These are phyloP conservation scores for Juglanconis sp. DNA, from an alignment of 2,329 filamentous ascomycete genomes.

Conservation along the genomic window DNA sequence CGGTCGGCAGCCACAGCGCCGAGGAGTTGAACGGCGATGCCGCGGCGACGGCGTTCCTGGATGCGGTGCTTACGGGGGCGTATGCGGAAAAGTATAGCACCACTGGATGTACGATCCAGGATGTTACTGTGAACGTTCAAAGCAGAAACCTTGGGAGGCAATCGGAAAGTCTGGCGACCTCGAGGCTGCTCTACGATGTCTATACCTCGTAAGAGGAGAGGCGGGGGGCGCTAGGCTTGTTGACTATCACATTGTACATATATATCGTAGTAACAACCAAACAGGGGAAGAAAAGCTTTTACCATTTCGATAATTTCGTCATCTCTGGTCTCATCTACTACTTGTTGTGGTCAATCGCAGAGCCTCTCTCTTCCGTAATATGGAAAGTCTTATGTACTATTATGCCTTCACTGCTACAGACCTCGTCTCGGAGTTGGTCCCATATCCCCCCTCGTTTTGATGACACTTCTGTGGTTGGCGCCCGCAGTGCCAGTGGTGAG, in stretches of 20 bases:
- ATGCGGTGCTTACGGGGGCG: slow-evolving; percentile 19
- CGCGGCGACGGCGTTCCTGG: slow-evolving; percentile 23
- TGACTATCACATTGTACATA: not conserved
- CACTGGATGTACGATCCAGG: slow-evolving; percentile 19
- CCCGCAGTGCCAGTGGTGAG: not conserved
- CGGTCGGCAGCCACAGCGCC: slow-evolving; percentile 36
- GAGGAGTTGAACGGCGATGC: slow-evolving; percentile 25
- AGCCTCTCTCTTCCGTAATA: not conserved
- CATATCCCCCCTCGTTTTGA: not conserved
- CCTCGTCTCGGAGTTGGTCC: not conserved
- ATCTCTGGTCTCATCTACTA: no score
- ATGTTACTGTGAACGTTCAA: slow-evolving; percentile 11
- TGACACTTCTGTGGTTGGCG: not conserved
- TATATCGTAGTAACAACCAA: not conserved
- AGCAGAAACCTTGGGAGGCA: not conserved
- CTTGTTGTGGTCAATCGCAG: no score
- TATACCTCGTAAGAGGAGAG: not conserved
- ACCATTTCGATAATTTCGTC: no score
- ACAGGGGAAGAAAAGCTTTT: no score
- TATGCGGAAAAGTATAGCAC: slow-evolving; percentile 4
- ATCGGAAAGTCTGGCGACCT: not conserved
- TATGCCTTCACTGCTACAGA: not conserved
- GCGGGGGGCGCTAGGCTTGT: not conserved
- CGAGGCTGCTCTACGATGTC: not conserved
- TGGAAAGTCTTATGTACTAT: not conserved